Conservation (phyloP, 192 early-diverging fungal genomes). For the Coemansia sp. region DNA sequence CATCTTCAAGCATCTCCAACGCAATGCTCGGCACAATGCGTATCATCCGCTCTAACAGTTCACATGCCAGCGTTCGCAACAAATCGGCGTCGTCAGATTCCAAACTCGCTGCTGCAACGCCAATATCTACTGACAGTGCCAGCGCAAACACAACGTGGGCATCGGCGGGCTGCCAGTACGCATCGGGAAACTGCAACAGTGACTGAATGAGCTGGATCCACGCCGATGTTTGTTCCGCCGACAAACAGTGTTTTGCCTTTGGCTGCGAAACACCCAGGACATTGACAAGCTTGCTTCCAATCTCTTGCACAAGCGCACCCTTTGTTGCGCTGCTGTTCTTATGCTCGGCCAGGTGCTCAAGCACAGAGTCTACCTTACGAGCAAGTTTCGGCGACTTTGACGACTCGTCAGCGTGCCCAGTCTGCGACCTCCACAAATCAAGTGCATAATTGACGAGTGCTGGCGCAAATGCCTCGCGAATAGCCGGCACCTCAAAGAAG, state of each 20-base stretch:
- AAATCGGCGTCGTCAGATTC: not conserved
- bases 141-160: constrained; percentile 24
- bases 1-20: constrained; percentile 4
- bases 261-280: not conserved
- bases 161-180: constrained; percentile 34
- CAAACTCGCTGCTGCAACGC: constrained; percentile 11
- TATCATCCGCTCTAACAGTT: constrained; percentile 21
- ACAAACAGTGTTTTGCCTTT: constrained; percentile 4
- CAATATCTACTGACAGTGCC: constrained; percentile 22
- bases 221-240: not conserved
- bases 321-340: not conserved
- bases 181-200: constrained; percentile 26
- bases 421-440: constrained; percentile 13
- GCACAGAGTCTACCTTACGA: not conserved
- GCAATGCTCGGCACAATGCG: constrained; percentile 5
- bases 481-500: constrained; percentile 29
- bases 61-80: constrained; percentile 13
- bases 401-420: not conserved
- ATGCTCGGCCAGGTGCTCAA: not conserved
- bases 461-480: constrained; percentile 25
- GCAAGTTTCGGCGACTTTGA: not conserved
- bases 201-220: constrained; percentile 32
- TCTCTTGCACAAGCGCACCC: not conserved
- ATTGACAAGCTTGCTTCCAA: not conserved
- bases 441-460: constrained; percentile 15